Conservation (phyloP, 2,329 filamentous ascomycete genomes). For the Talaromyces amestolkiae region DNA sequence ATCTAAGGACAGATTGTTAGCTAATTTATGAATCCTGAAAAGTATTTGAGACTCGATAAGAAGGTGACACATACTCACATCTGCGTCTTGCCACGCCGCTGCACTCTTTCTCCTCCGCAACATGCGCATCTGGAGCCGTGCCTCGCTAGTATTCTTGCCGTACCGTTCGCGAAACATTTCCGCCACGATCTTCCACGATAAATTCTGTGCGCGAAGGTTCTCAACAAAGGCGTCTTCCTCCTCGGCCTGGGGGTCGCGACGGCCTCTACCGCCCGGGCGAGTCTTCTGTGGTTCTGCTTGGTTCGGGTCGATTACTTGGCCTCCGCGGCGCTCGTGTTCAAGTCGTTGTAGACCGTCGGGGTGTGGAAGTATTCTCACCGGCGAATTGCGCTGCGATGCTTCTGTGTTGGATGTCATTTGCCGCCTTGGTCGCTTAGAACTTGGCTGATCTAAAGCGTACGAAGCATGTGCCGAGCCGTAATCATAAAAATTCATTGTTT, state of each 20-base stretch:
- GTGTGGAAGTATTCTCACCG: constrained; percentile 39
- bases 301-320: constrained; percentile 25
- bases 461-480: constrained; percentile 25
- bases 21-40: neutral
- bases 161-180: constrained; percentile 38
- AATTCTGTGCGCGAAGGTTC: constrained; percentile 35
- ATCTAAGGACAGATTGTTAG: constrained; percentile 26
- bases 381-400: constrained; percentile 27
- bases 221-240: constrained; percentile 42
- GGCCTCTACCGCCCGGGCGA: constrained; percentile 34
- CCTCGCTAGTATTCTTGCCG: constrained; percentile 39
- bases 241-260: constrained; percentile 38
- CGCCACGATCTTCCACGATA: constrained; percentile 40
- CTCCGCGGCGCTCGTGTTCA: constrained; percentile 36
- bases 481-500: constrained; percentile 19
- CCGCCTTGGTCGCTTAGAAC: constrained; percentile 26
- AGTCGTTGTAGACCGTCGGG: constrained; percentile 40
- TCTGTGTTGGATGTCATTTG: constrained; percentile 23
- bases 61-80: constrained; percentile 41
- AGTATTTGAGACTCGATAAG: neutral
- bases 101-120: constrained; percentile 38
- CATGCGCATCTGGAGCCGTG: constrained; percentile 44
- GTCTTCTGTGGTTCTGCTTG: constrained; percentile 27
- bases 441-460: constrained; percentile 23
- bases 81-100: constrained; percentile 40